Evolutionary conservation across 768 basidiomycete genomes (phyloP).

Genomic region (Phanerochaete sordida): DNA sequence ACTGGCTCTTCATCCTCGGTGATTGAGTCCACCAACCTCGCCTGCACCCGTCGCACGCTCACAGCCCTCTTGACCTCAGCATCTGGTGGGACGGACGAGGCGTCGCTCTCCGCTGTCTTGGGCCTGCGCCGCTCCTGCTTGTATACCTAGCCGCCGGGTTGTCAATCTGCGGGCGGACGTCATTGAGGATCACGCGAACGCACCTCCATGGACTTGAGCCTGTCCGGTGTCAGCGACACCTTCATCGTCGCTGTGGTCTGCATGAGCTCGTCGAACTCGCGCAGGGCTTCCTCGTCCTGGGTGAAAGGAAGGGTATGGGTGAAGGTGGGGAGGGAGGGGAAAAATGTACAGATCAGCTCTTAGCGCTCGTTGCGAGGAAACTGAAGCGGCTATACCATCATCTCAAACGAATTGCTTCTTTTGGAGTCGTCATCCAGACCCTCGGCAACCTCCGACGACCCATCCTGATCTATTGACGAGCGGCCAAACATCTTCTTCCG

Average conservation of each 20-base stretch:
- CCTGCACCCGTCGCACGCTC: conserved; percentile 36
- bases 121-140: conserved; percentile 14
- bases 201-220: conserved; percentile 92
- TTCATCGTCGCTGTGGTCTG: conserved; percentile 89
- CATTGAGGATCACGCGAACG: conserved; percentile 24
- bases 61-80: conserved; percentile 13
- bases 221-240: conserved; percentile 91
- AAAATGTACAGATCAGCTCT: neutral
- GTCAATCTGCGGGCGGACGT: conserved; percentile 2
- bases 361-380: conserved; percentile 11
- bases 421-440: conserved; percentile 9
- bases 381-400: conserved; percentile 13
- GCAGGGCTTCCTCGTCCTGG: conserved; percentile 45
- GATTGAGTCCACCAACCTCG: conserved; percentile 59
- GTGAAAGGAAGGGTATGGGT: neutral
- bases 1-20: conserved; percentile 53
- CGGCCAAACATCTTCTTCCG: conserved; percentile 58
- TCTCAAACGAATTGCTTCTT: conserved; percentile 12
- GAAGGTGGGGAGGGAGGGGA: neutral
- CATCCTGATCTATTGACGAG: conserved; percentile 35
- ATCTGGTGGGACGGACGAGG: conserved; percentile 3
- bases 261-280: conserved; percentile 92
- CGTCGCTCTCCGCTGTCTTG: neutral
- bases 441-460: conserved; percentile 7
- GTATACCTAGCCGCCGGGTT: conserved; percentile 12